These are phyloP conservation scores for Fusarium brevicatenulatum DNA, from an alignment of 2,329 filamentous ascomycete species.

Conservation along the genomic window DNA sequence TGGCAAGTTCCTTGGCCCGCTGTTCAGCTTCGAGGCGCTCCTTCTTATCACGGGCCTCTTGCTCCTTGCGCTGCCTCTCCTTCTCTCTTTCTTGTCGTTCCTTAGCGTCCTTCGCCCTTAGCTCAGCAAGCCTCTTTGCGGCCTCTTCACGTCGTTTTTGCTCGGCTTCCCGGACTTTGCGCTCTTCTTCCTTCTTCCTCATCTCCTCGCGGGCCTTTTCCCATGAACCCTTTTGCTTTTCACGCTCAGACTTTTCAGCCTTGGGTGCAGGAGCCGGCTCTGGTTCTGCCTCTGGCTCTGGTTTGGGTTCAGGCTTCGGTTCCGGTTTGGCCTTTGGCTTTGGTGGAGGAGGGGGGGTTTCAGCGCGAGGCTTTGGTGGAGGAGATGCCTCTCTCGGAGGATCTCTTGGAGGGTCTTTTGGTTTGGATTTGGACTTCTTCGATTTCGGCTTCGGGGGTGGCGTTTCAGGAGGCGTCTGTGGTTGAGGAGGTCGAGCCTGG, in stretches of 20 bases:
- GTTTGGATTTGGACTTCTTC: conserved; percentile 13
- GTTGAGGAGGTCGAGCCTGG: conserved; percentile 30
- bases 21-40: conserved; percentile 45
- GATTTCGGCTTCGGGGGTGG: conserved; percentile 42
- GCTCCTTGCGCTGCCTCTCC: conserved; percentile 50
- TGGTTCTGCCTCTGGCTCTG: conserved; percentile 1
- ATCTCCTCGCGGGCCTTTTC: conserved; percentile 77
- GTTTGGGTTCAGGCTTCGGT: conserved; percentile 19
- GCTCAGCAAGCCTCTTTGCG: conserved; percentile 61
- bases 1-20: conserved; percentile 45
- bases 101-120: conserved; percentile 65
- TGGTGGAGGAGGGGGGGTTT: conserved; percentile 37
- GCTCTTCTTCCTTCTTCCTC: conserved; percentile 70
- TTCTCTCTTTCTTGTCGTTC: conserved; percentile 57
- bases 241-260: conserved; percentile 42
- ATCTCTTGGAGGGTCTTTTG: conserved; percentile 23
- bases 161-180: conserved; percentile 69
- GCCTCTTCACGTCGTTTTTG: conserved; percentile 68
- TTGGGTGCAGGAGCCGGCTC: conserved; percentile 39
- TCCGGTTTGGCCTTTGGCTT: conserved; percentile 32
- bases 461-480: conserved; percentile 34
- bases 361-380: conserved; percentile 32
- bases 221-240: conserved; percentile 64
- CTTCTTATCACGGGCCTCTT: conserved; percentile 47
- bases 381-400: conserved; percentile 35